Evolutionary conservation across 108 stramenopile species (phyloP).

Genomic region (Skeletonema costatum): DNA sequence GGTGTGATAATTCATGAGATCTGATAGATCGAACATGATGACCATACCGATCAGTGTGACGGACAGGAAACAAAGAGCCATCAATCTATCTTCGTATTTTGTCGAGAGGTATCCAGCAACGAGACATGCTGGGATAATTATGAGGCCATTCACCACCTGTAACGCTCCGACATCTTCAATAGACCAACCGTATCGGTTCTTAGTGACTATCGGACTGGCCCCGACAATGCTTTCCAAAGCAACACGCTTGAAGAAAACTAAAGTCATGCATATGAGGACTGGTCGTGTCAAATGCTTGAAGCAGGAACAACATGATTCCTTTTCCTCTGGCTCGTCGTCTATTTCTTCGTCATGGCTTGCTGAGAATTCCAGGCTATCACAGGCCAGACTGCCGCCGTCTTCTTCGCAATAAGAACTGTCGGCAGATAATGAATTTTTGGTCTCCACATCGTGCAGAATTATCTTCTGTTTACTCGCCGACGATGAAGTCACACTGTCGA

Average conservation of each 20-base stretch:
- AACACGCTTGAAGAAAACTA: conserved; percentile 49
- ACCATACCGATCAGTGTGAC: conserved; percentile 43
- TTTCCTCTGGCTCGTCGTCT: neutral
- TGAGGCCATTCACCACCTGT: conserved; percentile 43
- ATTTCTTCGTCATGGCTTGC: neutral
- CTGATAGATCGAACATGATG: conserved; percentile 30
- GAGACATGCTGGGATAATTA: conserved; percentile 42
- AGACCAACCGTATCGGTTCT: conserved; percentile 47
- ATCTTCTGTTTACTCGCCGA: neutral
- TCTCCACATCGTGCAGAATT: neutral
- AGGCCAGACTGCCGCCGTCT: neutral
- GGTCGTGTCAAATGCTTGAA: conserved; percentile 38
- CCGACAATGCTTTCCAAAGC: conserved; percentile 48
- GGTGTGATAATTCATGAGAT: conserved; percentile 20
- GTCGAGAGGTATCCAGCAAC: conserved; percentile 41
- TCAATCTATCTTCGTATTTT: conserved; percentile 34
- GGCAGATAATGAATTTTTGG: neutral
- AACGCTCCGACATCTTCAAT: conserved; percentile 45
- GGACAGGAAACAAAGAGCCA: conserved; percentile 34
- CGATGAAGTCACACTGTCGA: neutral
- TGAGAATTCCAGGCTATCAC: neutral
- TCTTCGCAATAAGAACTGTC: neutral
- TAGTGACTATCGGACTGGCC: conserved; percentile 42
- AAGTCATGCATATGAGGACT: conserved; percentile 47
- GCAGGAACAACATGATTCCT: conserved; percentile 19